Base-by-base conservation (phyloP, 768 basidiomycete genomes). In the Terana coerulea region DNA sequence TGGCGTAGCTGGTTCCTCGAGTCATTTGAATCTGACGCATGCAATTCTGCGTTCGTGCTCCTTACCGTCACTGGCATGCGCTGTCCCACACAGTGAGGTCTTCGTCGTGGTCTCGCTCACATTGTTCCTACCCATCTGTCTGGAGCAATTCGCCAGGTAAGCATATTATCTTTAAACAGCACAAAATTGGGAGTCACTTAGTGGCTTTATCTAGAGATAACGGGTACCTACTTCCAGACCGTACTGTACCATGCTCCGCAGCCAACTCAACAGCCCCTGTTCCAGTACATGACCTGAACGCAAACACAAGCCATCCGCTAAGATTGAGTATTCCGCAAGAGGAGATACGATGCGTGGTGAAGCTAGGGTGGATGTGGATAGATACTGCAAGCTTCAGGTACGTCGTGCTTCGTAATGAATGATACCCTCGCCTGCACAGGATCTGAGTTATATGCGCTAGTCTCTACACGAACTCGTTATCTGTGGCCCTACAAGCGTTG, bases 331-430 rank as follows among this genome's bases (percentile, higher is more conserved):
- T 50, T 36, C 61, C 60, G 2, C 67, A 69, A n/a, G 66, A 66
- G 6, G 75, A 67, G 4, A 60, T 53, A 14, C 76, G 87, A 24
- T 95, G 93, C 67, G 88, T 86, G 4, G 91, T 94, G 22, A 82
- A 82, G 64, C 72, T 95, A 49, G 83, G 82, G 1, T 91, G 91
- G 80, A 53, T 74, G 1, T 95, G 92, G 92, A 79, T 95, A 44
- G 94, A 95, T 63, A 91, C 77, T 11, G 92, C 94, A 1, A 93
- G 91, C 62, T 95, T 93, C 66, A 94, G 91, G 92, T 90, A 46
- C 35, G 79, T 61, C 1, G 2, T 7, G 5, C 39, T n/a, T 22
- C 22, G 21, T 2, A 11, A 5, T 22, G 10, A 19, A 24, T 25
- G 6, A 12, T 15, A 5, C 3, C 14, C 31, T 7, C 5, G 12